phyloP scores from a whole-genome alignment of 495 filamentous ascomycete genomes.

The Penicillium diatomitis region DNA sequence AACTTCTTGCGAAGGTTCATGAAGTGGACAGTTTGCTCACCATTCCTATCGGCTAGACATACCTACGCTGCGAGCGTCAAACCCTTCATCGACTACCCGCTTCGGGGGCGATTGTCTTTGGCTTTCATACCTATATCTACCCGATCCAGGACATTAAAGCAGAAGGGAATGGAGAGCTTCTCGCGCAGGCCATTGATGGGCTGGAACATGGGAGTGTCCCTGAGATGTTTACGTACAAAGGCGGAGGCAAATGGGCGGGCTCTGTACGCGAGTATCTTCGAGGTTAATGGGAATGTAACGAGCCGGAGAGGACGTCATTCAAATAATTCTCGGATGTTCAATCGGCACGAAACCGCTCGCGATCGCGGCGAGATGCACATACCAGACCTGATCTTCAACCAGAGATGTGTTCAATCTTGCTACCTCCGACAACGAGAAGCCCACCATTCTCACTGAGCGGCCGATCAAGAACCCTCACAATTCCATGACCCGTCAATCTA shows the following conservation, averaged over 20 bases:
- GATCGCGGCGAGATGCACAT: too few relatives aligned
- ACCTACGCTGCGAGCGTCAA: constrained; percentile 66
- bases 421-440: too few relatives aligned
- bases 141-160: constrained; percentile 56
- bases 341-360: too few relatives aligned
- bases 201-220: constrained; percentile 59
- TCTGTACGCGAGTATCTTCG: neutral
- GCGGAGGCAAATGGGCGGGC: constrained; percentile 19
- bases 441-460: too few relatives aligned
- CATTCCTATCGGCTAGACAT: constrained; percentile 26
- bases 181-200: constrained; percentile 67
- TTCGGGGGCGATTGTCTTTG: constrained; percentile 61
- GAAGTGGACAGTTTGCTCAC: too few relatives aligned
- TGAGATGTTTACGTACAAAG: constrained; percentile 60
- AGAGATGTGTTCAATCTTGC: too few relatives aligned
- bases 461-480: too few relatives aligned
- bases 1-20: too few relatives aligned
- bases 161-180: constrained; percentile 54
- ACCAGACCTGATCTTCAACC: too few relatives aligned
- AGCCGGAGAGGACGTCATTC: too few relatives aligned
- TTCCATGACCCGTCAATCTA: too few relatives aligned
- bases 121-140: constrained; percentile 74
- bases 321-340: too few relatives aligned
- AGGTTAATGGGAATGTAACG: neutral
- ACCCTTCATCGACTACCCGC: constrained; percentile 63